phyloP scores from a whole-genome alignment of 2,329 filamentous ascomycete genomes.

The Diplodia seriata region DNA sequence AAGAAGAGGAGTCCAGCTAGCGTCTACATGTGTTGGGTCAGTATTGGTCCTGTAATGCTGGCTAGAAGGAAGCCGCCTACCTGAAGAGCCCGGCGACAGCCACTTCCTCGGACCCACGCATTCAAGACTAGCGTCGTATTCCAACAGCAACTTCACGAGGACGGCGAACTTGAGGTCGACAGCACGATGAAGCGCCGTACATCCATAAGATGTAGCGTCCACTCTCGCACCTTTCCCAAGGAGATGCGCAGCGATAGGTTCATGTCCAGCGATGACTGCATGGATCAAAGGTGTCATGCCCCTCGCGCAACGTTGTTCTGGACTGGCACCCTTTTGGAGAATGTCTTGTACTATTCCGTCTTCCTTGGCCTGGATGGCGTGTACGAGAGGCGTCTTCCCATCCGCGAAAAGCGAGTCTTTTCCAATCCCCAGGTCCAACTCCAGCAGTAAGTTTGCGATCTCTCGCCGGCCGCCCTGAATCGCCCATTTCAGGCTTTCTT shows the following conservation, averaged over 20 bases:
- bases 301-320: constrained; percentile 18
- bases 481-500: constrained; percentile 20
- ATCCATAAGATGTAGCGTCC: constrained; percentile 6
- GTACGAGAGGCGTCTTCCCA: constrained; percentile 22
- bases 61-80: background rate
- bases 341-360: constrained; percentile 30
- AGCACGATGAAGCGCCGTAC: constrained; percentile 23
- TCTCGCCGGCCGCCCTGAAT: constrained; percentile 2
- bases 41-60: background rate
- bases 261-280: constrained; percentile 17
- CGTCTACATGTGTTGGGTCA: constrained; percentile 1
- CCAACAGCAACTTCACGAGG: constrained; percentile 22
- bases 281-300: constrained; percentile 27
- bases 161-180: background rate
- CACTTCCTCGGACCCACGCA: constrained; percentile 19
- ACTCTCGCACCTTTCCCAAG: constrained; percentile 20
- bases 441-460: constrained; percentile 17
- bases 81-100: constrained; percentile 12
- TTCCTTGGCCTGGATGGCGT: constrained; percentile 20
- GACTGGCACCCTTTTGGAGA: constrained; percentile 17
- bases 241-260: constrained; percentile 22
- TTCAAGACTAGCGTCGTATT: constrained; percentile 27
- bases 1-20: constrained; percentile 24
- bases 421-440: constrained; percentile 15
- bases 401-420: constrained; percentile 24